These are phyloP conservation scores for Monilinia laxa DNA, from an alignment of 2,329 filamentous ascomycete species.

Conservation along the genomic window DNA sequence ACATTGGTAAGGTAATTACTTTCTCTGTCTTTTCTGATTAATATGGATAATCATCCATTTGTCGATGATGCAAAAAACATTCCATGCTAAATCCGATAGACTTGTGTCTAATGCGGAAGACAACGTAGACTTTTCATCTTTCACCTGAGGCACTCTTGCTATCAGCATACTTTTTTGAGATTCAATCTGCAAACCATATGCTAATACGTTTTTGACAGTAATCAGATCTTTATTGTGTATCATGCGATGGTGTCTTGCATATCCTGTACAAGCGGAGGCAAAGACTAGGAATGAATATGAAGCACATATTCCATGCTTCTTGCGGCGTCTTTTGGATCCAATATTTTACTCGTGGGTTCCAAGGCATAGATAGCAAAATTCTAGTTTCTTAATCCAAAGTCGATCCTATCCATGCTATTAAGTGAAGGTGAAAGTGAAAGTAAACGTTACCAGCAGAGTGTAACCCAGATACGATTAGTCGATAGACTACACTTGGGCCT, in stretches of 20 bases:
- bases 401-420: not conserved
- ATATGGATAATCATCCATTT: slow-evolving; percentile 11
- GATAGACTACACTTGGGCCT: too few species aligned
- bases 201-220: slow-evolving; percentile 5
- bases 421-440: not conserved
- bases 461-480: too few species aligned
- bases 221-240: not conserved
- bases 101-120: slow-evolving; percentile 57
- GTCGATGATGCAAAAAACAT: slow-evolving; percentile 64
- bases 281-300: too few species aligned
- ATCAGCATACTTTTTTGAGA: slow-evolving; percentile 15
- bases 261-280: not conserved
- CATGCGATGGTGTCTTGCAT: not conserved
- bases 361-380: not conserved
- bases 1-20: slow-evolving; percentile 17
- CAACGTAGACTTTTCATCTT: slow-evolving; percentile 79
- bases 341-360: not conserved
- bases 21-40: not conserved
- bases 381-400: not conserved
- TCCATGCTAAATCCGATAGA: slow-evolving; percentile 77
- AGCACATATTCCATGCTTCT: too few species aligned
- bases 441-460: too few species aligned
- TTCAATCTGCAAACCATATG: slow-evolving; percentile 7
- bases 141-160: slow-evolving; percentile 60
- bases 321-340: too few species aligned